phyloP scores from a whole-genome alignment of 495 filamentous ascomycete genomes.

The Penicillium desertorum region DNA sequence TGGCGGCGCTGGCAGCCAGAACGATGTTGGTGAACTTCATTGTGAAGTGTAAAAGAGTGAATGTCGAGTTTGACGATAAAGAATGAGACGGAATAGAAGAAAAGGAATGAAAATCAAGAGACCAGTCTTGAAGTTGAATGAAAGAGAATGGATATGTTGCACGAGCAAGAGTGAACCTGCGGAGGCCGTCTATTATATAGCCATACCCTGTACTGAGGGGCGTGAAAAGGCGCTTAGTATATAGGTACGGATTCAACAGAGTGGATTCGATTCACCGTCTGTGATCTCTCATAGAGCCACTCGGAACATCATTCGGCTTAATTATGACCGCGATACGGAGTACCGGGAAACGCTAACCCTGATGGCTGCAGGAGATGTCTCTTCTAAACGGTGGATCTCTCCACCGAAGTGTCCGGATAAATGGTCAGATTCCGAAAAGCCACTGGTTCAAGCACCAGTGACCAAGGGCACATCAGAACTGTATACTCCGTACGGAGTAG shows the following conservation, averaged over 20 bases:
- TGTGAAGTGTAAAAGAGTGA: slow-evolving; percentile 23
- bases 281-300: slow-evolving; percentile 5
- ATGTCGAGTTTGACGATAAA: slow-evolving; percentile 27
- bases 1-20: slow-evolving; percentile 28
- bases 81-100: slow-evolving; percentile 9
- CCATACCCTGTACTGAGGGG: slow-evolving; percentile 5
- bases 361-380: slow-evolving; percentile 4
- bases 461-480: slow-evolving; percentile 8
- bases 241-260: background rate
- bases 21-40: slow-evolving; percentile 32
- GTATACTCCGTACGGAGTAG: background rate
- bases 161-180: background rate
- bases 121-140: slow-evolving; percentile 29
- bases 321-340: slow-evolving; percentile 7
- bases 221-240: slow-evolving; percentile 9
- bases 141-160: slow-evolving; percentile 22
- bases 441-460: slow-evolving; percentile 16
- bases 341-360: slow-evolving; percentile 11
- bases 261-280: slow-evolving; percentile 18
- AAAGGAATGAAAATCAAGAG: slow-evolving; percentile 28
- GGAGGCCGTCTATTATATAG: slow-evolving; percentile 22
- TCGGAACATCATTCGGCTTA: slow-evolving; percentile 4
- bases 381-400: slow-evolving; percentile 6
- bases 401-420: slow-evolving; percentile 2
- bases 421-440: background rate